A percentile compares a stretch with the other conserved stretches of the same genome.
Evolutionary conservation across 2,329 filamentous ascomycete species (phyloP).

Genomic region (Raffaelea ambrosiae): DNA sequence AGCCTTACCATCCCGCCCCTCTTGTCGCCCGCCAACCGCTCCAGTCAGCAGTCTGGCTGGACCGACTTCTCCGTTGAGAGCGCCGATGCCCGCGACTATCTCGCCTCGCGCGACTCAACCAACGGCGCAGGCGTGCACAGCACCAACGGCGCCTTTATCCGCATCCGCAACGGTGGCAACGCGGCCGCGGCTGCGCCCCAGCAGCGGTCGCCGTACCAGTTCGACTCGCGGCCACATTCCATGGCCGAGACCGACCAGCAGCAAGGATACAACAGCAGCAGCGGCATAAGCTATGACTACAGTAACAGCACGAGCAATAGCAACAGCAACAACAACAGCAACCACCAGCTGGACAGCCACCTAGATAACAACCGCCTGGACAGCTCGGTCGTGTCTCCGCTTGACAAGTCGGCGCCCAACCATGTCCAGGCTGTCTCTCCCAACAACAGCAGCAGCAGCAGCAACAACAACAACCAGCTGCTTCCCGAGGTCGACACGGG

Average conservation of each 20-base stretch:
- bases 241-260: slow-evolving; percentile 15
- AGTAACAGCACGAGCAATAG: not conserved
- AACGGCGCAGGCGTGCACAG: not conserved
- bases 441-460: too few relatives aligned
- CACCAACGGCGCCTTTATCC: slow-evolving; percentile 2
- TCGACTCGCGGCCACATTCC: slow-evolving; percentile 20
- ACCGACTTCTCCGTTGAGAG: slow-evolving; percentile 52
- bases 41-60: slow-evolving; percentile 51
- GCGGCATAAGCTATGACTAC: slow-evolving; percentile 4
- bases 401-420: slow-evolving; percentile 17
- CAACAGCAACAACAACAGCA: too few relatives aligned
- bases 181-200: not conserved
- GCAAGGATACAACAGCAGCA: slow-evolving; percentile 7
- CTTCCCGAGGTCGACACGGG: slow-evolving; percentile 44
- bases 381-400: slow-evolving; percentile 20
- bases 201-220: slow-evolving; percentile 6
- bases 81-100: slow-evolving; percentile 28
- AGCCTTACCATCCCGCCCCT: slow-evolving; percentile 39
- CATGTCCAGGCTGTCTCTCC: too few relatives aligned
- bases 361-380: slow-evolving; percentile 20
- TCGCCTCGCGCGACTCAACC: slow-evolving; percentile 5
- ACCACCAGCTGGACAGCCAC: too few relatives aligned
- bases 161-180: slow-evolving; percentile 3
- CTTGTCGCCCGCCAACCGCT: slow-evolving; percentile 33
- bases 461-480: slow-evolving; percentile 22